A percentile compares a stretch with the other conserved stretches of the same genome.
Conservation (phyloP, 176 grass and related monocot genomes). For the Ensete glaucum region DNA sequence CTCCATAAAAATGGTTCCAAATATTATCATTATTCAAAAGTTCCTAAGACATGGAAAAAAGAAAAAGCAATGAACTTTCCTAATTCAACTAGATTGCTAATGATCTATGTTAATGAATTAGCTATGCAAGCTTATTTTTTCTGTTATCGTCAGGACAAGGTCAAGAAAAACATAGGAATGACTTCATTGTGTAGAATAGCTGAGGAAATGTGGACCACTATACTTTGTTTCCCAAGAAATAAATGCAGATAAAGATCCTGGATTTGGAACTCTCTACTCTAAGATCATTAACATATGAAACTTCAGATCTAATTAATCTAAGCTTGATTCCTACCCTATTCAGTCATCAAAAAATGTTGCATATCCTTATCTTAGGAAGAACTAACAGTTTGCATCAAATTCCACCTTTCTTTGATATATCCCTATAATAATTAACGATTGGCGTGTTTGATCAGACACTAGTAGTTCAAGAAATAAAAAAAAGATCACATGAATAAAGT, state of each 20-base stretch:
- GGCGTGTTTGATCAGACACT: no score
- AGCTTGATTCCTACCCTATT: no score
- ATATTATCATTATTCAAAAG: neutral
- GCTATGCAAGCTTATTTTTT: neutral
- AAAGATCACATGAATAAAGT: no score
- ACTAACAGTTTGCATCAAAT: no score
- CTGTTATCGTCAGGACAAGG: neutral
- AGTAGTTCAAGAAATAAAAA: no score
- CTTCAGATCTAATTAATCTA: neutral
- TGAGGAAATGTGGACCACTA: neutral
- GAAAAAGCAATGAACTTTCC: neutral
- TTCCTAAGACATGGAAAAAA: neutral
- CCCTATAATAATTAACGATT: no score
- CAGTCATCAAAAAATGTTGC: neutral
- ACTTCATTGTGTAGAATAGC: neutral
- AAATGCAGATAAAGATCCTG: no score
- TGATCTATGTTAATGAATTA: no score
- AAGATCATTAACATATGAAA: neutral
- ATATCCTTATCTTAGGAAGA: neutral
- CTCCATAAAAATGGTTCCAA: neutral
- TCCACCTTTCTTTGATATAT: no score
- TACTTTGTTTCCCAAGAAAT: no score
- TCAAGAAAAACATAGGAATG: neutral
- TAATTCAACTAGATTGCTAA: no score
- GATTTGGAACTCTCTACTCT: neutral